These are phyloP conservation scores for Aspergillus felis DNA, from an alignment of 2,329 filamentous ascomycete species.

Conservation along the genomic window DNA sequence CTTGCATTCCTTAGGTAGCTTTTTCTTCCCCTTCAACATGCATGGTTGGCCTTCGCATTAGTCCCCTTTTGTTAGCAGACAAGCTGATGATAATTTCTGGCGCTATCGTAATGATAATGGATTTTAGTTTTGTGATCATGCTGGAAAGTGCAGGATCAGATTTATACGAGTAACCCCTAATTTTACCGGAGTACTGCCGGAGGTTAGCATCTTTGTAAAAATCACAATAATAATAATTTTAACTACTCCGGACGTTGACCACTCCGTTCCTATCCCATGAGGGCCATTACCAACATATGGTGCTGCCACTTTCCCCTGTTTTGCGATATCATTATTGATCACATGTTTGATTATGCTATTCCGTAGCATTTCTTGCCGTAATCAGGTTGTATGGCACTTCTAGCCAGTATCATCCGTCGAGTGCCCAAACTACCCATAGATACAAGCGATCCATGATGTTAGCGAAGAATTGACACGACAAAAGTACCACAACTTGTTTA, in stretches of 20 bases:
- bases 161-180: not conserved
- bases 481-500: not conserved
- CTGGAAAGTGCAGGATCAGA: not conserved
- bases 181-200: not conserved
- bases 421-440: not conserved
- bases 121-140: not conserved
- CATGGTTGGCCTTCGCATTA: slow-evolving; percentile 12
- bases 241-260: not conserved
- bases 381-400: not conserved
- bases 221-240: not conserved
- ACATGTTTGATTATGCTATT: not conserved
- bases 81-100: not conserved
- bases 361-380: not conserved
- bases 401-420: not conserved
- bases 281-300: too few species aligned
- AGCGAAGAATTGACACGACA: not conserved
- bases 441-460: not conserved
- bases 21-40: slow-evolving; percentile 16
- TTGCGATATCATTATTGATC: not conserved
- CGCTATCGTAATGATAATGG: not conserved
- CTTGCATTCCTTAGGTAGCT: slow-evolving; percentile 10
- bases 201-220: not conserved
- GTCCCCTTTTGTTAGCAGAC: slow-evolving; percentile 6
- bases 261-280: not conserved
- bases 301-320: not conserved